Evolutionary conservation across 352 stramenopile species (phyloP).

Genomic region (Phytophthora pinifolia): DNA sequence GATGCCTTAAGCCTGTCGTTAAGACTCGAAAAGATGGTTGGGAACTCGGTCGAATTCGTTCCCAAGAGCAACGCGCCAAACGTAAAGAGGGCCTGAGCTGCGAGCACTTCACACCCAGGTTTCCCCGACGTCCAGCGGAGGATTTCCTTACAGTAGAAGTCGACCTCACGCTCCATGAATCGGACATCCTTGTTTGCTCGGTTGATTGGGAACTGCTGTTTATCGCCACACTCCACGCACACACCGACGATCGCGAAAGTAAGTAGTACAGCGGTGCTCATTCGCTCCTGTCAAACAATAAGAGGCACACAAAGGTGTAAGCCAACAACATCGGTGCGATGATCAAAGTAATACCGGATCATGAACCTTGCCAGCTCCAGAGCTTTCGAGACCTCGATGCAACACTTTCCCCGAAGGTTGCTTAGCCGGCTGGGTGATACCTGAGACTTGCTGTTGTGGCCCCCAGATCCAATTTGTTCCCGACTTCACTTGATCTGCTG

Average conservation of each 20-base stretch:
- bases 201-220: conserved; percentile 14
- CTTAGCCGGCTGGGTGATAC: conserved; percentile 3
- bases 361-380: conserved; percentile 27
- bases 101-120: conserved; percentile 29
- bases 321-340: too few species aligned
- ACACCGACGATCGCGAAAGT: conserved; percentile 33
- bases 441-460: background rate
- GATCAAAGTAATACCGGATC: background rate
- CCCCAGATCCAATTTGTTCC: conserved; percentile 31
- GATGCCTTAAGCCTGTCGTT: conserved; percentile 39
- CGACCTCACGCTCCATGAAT: conserved; percentile 61
- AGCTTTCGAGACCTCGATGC: background rate
- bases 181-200: conserved; percentile 29
- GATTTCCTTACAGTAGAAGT: conserved; percentile 84
- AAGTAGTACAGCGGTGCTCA: conserved; percentile 28
- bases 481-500: background rate
- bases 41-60: conserved; percentile 50
- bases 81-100: conserved; percentile 46
- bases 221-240: conserved; percentile 33
- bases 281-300: conserved; percentile 19
- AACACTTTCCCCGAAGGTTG: background rate
- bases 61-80: conserved; percentile 49
- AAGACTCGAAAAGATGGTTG: conserved; percentile 47
- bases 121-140: conserved; percentile 29
- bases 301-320: background rate